Conservation (phyloP, 139 green algal genomes). For the Dunaliella primolecta region DNA sequence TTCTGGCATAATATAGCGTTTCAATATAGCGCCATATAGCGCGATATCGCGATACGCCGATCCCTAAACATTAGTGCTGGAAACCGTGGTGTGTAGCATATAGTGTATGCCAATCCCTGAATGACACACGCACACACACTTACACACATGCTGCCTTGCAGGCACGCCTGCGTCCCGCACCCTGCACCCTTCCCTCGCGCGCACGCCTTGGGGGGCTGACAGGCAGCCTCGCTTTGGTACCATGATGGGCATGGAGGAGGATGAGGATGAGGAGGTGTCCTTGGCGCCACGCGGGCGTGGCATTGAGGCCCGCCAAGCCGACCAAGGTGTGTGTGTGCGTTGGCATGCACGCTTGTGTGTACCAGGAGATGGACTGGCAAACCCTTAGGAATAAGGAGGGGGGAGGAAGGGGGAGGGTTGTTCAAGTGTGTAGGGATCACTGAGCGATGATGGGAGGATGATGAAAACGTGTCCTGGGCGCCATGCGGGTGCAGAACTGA, state of each 20-base stretch:
- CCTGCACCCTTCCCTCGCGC: background rate
- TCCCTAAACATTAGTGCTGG: too few species aligned
- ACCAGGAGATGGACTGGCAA: too few species aligned
- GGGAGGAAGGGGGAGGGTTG: background rate
- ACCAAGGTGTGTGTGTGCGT: background rate
- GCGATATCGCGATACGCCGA: too few species aligned
- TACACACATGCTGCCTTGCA: background rate
- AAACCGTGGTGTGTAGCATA: too few species aligned
- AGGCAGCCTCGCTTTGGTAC: background rate
- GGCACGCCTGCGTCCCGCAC: background rate
- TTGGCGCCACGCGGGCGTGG: background rate
- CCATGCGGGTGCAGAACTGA: background rate
- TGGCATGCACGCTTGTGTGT: too few species aligned
- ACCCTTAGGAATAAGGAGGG: background rate
- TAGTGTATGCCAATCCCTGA: too few species aligned
- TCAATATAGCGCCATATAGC: too few species aligned
- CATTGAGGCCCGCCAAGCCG: background rate
- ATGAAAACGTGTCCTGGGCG: background rate
- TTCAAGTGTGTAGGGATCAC: background rate
- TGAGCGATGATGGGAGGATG: background rate
- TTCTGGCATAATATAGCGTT: too few species aligned
- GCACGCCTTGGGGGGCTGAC: background rate
- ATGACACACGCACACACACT: too few species aligned
- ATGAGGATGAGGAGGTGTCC: background rate
- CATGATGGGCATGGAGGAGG: conserved; percentile 1